Percentiles rank a stretch among this genome's conserved stretches.
These are phyloP conservation scores for Amborella trichopoda DNA, from an alignment of 164 flowering plant genomes.

Conservation along the genomic window DNA sequence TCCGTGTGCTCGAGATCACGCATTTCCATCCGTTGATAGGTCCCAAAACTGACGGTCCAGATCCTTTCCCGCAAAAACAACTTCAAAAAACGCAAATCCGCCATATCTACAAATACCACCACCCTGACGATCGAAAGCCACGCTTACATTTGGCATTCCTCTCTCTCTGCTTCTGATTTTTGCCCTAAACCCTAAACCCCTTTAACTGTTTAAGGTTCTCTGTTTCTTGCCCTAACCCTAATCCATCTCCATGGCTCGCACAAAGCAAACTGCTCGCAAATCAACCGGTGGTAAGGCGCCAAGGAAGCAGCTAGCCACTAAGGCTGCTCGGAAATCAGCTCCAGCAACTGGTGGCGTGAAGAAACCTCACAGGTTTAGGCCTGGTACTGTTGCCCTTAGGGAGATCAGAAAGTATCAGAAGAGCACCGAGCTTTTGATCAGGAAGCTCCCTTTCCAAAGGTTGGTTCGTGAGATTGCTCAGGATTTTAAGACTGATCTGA, in stretches of 20 bases:
- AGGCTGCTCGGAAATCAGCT: constrained; percentile 23
- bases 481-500: constrained; percentile 29
- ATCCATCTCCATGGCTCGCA: constrained; percentile 7
- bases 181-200: too few species aligned
- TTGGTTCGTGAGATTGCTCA: constrained; percentile 25
- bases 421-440: constrained; percentile 22
- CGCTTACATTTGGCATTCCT: too few species aligned
- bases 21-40: too few species aligned
- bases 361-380: constrained; percentile 28
- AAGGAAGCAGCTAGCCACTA: constrained; percentile 11
- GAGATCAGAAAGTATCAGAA: constrained; percentile 47
- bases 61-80: too few species aligned
- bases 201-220: too few species aligned
- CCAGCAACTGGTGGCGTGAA: constrained; percentile 31
- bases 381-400: constrained; percentile 50
- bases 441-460: constrained; percentile 35
- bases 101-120: too few species aligned
- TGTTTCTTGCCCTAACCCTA: too few species aligned
- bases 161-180: too few species aligned
- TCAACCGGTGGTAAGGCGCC: constrained; percentile 14
- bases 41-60: too few species aligned
- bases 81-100: too few species aligned
- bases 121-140: too few species aligned
- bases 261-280: constrained; percentile 14
- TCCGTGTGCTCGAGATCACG: too few species aligned